These are phyloP conservation scores for Magnusiomyces tetraspermus DNA, from an alignment of 1,139 yeast genomes.

Conservation along the genomic window DNA sequence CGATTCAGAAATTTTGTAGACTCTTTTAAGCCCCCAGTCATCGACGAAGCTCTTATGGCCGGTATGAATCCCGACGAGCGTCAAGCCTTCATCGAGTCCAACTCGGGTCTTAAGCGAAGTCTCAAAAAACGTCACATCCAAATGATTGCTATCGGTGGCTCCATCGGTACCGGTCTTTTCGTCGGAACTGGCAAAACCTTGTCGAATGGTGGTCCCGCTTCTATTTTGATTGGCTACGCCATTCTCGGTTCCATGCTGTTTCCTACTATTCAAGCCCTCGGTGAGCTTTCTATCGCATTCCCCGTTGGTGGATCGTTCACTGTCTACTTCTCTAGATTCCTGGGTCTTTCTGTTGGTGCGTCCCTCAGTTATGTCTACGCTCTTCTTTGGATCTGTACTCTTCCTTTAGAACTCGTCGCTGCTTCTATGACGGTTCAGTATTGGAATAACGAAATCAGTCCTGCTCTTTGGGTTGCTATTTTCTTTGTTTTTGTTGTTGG, in stretches of 20 bases:
- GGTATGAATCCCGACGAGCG: slow-evolving; percentile 23
- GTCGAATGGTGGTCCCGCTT: slow-evolving; percentile 71
- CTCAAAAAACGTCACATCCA: slow-evolving; percentile 45
- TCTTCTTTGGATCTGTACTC: slow-evolving; percentile 62
- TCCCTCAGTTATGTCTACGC: slow-evolving; percentile 80
- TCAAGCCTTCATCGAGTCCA: slow-evolving; percentile 27
- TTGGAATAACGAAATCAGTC: slow-evolving; percentile 49
- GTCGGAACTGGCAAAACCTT: slow-evolving; percentile 69
- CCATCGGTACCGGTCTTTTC: slow-evolving; percentile 71
- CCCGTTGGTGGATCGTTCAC: slow-evolving; percentile 77
- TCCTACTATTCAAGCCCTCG: slow-evolving; percentile 73
- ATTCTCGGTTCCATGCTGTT: slow-evolving; percentile 63
- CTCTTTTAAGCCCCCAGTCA: slow-evolving; percentile 25
- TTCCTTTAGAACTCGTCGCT: slow-evolving; percentile 70
- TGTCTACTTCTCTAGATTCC: slow-evolving; percentile 57
- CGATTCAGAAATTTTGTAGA: slow-evolving; percentile 23
- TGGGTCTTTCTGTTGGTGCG: slow-evolving; percentile 74
- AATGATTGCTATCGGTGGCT: slow-evolving; percentile 76
- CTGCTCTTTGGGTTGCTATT: slow-evolving; percentile 59
- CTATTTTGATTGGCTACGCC: slow-evolving; percentile 57
- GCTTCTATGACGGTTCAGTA: slow-evolving; percentile 61
- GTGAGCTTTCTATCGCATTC: slow-evolving; percentile 72
- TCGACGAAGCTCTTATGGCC: slow-evolving; percentile 17
- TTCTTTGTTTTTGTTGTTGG: slow-evolving; percentile 47
- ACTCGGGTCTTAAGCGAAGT: slow-evolving; percentile 35